Conservation (phyloP, 371 early-diverging fungal genomes). For the Apophysomyces ossiformis region DNA sequence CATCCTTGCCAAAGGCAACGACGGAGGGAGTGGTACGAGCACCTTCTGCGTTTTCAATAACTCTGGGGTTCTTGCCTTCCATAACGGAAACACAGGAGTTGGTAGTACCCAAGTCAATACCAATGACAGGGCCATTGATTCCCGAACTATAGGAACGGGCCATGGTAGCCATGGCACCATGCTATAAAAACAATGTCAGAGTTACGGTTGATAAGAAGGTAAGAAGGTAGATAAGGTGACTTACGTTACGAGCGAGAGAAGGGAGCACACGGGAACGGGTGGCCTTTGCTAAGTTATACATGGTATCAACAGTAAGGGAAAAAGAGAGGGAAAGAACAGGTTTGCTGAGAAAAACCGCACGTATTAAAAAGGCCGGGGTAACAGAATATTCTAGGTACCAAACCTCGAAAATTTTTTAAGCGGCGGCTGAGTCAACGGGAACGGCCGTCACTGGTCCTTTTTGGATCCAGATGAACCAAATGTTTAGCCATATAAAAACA, state of each 20-base stretch:
- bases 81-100: constrained; percentile 99
- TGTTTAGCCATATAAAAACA: neutral
- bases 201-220: neutral
- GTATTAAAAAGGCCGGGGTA: constrained; percentile 9
- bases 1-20: constrained; percentile 93
- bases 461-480: neutral
- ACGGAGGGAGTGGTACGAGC: constrained; percentile 98
- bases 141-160: constrained; percentile 57
- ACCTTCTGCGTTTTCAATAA: constrained; percentile 97
- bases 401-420: constrained; percentile 9
- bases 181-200: constrained; percentile 12
- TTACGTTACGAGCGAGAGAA: constrained; percentile 34
- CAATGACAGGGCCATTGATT: constrained; percentile 92
- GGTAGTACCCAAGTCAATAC: constrained; percentile 99
- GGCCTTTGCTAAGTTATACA: constrained; percentile 41
- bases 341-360: constrained; percentile 1
- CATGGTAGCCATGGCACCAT: constrained; percentile 26
- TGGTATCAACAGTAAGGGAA: constrained; percentile 19
- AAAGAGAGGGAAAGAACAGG: constrained; percentile 18
- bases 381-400: constrained; percentile 6
- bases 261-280: constrained; percentile 35
- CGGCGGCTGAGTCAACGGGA: neutral
- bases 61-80: constrained; percentile 96
- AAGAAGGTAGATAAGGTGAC: neutral
- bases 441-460: neutral